Percentiles rank a stretch among this genome's conserved stretches.
Conservation (phyloP, 2,329 filamentous ascomycete genomes). For the Mariannaea elegans region DNA sequence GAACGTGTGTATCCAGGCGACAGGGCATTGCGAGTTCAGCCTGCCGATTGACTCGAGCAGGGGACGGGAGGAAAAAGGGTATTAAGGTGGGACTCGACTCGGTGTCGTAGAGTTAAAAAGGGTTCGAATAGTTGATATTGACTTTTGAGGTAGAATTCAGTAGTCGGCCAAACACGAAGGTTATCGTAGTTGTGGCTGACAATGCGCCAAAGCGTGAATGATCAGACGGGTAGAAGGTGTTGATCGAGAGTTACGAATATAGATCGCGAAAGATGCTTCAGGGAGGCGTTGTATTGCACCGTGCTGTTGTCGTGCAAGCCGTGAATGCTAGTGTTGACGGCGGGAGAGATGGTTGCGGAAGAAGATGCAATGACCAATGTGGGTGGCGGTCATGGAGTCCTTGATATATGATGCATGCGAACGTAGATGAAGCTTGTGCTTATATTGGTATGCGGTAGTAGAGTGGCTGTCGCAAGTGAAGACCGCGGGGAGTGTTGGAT, state of each 20-base stretch:
- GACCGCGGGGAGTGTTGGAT: conserved; percentile 22
- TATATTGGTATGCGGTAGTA: conserved; percentile 4
- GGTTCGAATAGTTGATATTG: conserved; percentile 14
- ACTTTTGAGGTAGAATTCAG: conserved; percentile 25
- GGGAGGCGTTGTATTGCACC: conserved; percentile 12
- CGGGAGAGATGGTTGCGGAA: conserved; percentile 24
- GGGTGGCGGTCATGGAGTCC: conserved; percentile 37
- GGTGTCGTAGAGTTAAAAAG: conserved; percentile 14
- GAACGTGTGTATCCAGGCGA: conserved; percentile 82
- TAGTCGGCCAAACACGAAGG: conserved; percentile 26
- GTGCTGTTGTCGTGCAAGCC: conserved; percentile 8
- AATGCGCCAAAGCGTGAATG: conserved; percentile 31
- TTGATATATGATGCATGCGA: conserved; percentile 31
- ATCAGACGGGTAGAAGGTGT: conserved; percentile 6
- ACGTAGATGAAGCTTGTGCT: conserved; percentile 22
- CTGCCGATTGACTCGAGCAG: conserved; percentile 49
- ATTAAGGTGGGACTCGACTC: conserved; percentile 21
- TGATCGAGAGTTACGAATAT: neutral
- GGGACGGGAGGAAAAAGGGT: conserved; percentile 27
- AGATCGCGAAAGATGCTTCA: neutral
- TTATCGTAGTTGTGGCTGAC: conserved; percentile 31
- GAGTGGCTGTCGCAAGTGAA: neutral
- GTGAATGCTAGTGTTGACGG: conserved; percentile 30
- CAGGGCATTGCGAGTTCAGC: conserved; percentile 75
- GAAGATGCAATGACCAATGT: conserved; percentile 30